Base-by-base conservation (phyloP, 345 rosid species). In the Camelina neglecta region DNA sequence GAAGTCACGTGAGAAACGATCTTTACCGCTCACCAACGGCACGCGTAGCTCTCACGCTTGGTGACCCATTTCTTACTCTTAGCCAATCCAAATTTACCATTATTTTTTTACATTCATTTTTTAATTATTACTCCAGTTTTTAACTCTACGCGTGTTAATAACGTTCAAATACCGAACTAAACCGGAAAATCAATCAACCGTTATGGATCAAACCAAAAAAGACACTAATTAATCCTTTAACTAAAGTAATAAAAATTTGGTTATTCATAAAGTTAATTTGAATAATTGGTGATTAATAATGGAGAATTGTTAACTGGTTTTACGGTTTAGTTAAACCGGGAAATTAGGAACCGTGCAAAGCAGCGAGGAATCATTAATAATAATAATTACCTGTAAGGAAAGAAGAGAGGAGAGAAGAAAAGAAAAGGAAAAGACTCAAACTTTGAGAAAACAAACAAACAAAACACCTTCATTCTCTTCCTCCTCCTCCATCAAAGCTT, bases 31-130 rank as follows among this genome's bases (percentile, higher is more conserved):
- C 80, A 69, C 58, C 57, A 69, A 69, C 60, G 53, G 75, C 76
- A 77, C 72, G 76, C 76, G 72, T 77, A 71, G 81, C 81, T 33
- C 55, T 64, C 76, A 77, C 76, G 73, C 68, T 59, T 71, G 81
- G 76, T 65, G 21, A 21, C 81, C 67, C 76, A 71, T 65, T 71
- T 77, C 76, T 65, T 54, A 16, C 81, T 77, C 81, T 60, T 21
- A 71, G 41, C 67, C 76, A 57, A 57, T 77, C 75, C 60, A 24
- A 36, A 16, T 16, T 55, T 55, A 45, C 4, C n/a, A 10, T 26
- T 18, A 10, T 42, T 35, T 66, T 45, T 15, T 1, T 18, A 20
- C 0, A 21, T 11, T 35, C 2, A 6, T 6, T 6, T 3, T 6
- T 16, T 1, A 6, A 15, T n/a, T 44, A 6, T 33, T 6, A 29